Base-by-base conservation (phyloP, 2,329 filamentous ascomycete genomes). In the Neofusicoccum cordaticola region DNA sequence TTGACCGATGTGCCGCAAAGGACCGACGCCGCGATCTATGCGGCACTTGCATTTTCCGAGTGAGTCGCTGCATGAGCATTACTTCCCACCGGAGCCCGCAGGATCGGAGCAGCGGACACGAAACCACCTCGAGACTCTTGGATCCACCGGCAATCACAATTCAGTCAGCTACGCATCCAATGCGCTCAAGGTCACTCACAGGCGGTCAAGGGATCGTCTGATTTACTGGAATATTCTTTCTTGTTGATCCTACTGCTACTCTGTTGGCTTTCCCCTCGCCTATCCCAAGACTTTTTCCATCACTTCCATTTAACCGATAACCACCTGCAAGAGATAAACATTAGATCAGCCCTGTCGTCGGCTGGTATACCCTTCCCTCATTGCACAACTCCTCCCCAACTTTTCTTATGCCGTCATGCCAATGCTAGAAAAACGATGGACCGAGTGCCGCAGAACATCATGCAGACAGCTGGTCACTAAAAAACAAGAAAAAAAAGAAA, bases 321-420 rank as follows among this genome's bases (percentile, higher is more conserved):
- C 9, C 50, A 39, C 56, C 42, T 35, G 22, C 41, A 22, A 35
- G n/a, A 60, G 42, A 60, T 52, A 60, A 31, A 60, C 56, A 60
- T 60, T 60, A 60, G 31, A 47, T 35, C 56, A 60, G 56, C 56
- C 56, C 41, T 60, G 44, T 44, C 15, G 9, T 19, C 31, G 56
- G 56, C 56, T 44, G 56, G n/a, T 34, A 15, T 19, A 27, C 39
- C 41, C 56, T 47, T 34, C n/a, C 41, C 41, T 47, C 41, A n/a
- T 47, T 47, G 56, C 41, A 37, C 41, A 47, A 37, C 56, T 37
- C 56, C 42, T 13, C 41, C 27, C n/a, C 31, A 13, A 17, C 4
- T 35, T 31, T 34, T 22, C 35, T 57, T 11, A 31, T 34, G 13
- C 52, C 22, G 39, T 60, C 56, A 60, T 60, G 56, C 53, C 42